Conservation (phyloP, 495 filamentous ascomycete genomes). For the Aspergillus cavernicola region DNA sequence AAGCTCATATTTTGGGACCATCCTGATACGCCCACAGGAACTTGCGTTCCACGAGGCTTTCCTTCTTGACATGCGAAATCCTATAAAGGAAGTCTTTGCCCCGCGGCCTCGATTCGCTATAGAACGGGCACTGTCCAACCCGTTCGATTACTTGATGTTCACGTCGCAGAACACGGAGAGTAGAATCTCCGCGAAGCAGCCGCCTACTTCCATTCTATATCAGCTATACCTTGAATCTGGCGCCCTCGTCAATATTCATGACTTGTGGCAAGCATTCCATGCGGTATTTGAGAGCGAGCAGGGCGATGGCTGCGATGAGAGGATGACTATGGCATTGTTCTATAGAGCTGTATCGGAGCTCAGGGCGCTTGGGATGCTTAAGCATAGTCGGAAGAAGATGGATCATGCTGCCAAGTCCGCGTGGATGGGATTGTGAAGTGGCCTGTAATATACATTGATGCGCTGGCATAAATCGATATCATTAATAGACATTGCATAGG, state of each 20-base stretch:
- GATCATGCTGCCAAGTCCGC: constrained; percentile 84
- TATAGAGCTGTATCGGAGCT: constrained; percentile 81
- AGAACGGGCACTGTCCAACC: constrained; percentile 73
- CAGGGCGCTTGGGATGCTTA: constrained; percentile 79
- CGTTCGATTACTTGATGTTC: constrained; percentile 83
- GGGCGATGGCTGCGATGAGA: constrained; percentile 44
- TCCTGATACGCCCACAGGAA: constrained; percentile 54
- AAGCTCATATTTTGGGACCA: constrained; percentile 48
- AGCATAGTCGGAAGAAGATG: constrained; percentile 81
- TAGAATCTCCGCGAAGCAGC: constrained; percentile 59
- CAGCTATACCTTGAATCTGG: constrained; percentile 90
- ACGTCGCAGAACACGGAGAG: constrained; percentile 33
- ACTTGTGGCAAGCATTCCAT: constrained; percentile 86
- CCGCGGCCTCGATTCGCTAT: constrained; percentile 74
- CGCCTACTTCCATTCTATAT: constrained; percentile 78
- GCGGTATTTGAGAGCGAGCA: constrained; percentile 67
- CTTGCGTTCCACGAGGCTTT: constrained; percentile 77
- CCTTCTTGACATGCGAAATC: constrained; percentile 75
- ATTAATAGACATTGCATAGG: constrained; percentile 7
- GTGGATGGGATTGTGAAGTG: constrained; percentile 61
- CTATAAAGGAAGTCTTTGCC: constrained; percentile 76
- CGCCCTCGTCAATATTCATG: constrained; percentile 78
- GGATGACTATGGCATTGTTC: constrained; percentile 65
- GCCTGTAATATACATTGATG: not conserved
- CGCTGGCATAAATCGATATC: not conserved